Percentiles rank a stretch among this genome's conserved stretches.
These are phyloP conservation scores for Alliaria petiolata DNA, from an alignment of 345 rosid species.

Conservation along the genomic window DNA sequence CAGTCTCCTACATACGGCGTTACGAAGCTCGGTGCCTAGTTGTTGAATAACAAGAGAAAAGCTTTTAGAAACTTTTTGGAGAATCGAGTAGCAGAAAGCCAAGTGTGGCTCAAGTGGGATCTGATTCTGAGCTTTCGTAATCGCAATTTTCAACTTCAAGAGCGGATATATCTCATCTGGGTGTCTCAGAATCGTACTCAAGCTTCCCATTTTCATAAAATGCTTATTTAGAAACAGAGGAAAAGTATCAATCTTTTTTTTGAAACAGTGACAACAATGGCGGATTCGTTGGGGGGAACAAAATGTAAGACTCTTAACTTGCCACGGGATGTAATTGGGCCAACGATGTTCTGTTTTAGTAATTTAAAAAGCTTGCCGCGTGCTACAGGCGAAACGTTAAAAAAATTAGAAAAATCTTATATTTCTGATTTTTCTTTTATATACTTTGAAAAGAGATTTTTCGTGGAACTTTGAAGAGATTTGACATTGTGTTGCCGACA, in stretches of 20 bases:
- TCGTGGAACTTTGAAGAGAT: neutral
- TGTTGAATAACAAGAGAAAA: conserved; percentile 84
- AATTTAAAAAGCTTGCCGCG: neutral
- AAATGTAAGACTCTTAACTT: neutral
- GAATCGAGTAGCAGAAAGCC: conserved; percentile 75
- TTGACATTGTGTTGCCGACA: neutral
- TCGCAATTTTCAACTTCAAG: conserved; percentile 67
- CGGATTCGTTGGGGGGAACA: neutral
- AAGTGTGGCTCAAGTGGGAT: conserved; percentile 78
- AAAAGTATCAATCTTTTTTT: neutral
- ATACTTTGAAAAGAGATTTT: no score
- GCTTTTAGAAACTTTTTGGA: conserved; percentile 78
- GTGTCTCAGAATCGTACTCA: conserved; percentile 54
- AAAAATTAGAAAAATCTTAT: no score
- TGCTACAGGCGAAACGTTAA: neutral
- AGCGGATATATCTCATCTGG: conserved; percentile 82
- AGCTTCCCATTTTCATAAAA: conserved; percentile 46
- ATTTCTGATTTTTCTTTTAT: no score
- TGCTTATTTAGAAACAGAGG: neutral
- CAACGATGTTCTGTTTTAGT: neutral
- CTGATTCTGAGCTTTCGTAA: conserved; percentile 62
- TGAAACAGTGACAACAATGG: conserved; percentile 2
- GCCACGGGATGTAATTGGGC: conserved; percentile 4
- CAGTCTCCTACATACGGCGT: conserved; percentile 53
- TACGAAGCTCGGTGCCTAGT: conserved; percentile 63